Base-by-base conservation (phyloP, 2,329 filamentous ascomycete genomes). In the Tolypocladium nubicola region DNA sequence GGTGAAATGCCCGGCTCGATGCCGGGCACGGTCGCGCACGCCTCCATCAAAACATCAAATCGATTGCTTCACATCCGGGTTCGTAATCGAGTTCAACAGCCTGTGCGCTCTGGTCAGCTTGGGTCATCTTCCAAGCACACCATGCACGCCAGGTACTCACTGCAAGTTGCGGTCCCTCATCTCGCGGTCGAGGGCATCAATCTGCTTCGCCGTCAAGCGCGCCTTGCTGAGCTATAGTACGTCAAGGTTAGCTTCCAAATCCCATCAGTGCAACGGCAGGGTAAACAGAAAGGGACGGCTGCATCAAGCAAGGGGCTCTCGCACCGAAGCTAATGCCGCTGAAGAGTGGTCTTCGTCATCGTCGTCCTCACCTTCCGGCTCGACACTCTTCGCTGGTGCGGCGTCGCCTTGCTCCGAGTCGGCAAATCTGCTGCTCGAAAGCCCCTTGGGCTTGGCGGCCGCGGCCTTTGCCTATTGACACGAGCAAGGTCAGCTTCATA, bases 281-380 rank as follows among this genome's bases (percentile, higher is more conserved):
- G 58, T 58, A 61, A 61, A 59, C 62, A 61, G 64, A 62, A 60
- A 57, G 57, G 57, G 55, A 64, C 62, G 68, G 66, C 69, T 69
- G 66, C 67, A 71, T 70, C 70, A 75, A 73, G 69, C 71, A 75
- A 72, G 73, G 77, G 77, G 73, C 71, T 72, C 67, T 76, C 84
- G 79, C 80, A 87, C 84, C 83, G 80, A 82, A 75, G 83, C 83
- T 73, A 86, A 77, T 72, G 83, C 84, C 69, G 78, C 76, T 68
- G 83, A 86, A 71, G 82, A 83, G 75, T 82, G 75, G 69, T 86
- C 83, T 66, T 81, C 78, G 66, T 75, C 73, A 68, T 75, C 73
- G 69, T 75, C 74, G 67, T 74, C 74, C 82, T 85, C 82, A 81
- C 79, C 82, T 81, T 79, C 79, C 68, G 74, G 74, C 66, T 70